Percentiles rank a stretch among this genome's conserved stretches.
Conservation (phyloP, 352 stramenopile species). For the Phytophthora crassamura region DNA sequence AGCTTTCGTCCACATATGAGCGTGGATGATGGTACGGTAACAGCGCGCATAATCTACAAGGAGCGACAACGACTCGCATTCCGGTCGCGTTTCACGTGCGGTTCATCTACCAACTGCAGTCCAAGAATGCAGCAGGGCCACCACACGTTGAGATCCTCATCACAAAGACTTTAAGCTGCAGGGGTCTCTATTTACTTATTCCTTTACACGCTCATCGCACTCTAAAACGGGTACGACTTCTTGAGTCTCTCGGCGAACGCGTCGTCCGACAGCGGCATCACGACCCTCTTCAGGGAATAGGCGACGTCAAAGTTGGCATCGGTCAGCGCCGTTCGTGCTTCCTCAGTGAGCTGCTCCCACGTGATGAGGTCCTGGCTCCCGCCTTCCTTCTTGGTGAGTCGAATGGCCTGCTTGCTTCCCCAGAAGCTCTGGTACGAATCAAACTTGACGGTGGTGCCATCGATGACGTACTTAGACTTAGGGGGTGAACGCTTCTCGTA, state of each 20-base stretch:
- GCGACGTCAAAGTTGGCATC: slow-evolving; percentile 7
- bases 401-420: slow-evolving; percentile 9
- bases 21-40: too few relatives aligned
- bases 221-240: slow-evolving; percentile 14
- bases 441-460: slow-evolving; percentile 14
- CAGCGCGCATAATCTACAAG: too few relatives aligned
- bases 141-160: too few relatives aligned
- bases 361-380: slow-evolving; percentile 22
- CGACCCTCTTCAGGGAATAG: slow-evolving; percentile 12
- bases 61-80: too few relatives aligned
- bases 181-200: too few relatives aligned
- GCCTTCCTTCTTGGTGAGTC: slow-evolving; percentile 16
- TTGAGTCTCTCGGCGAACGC: slow-evolving; percentile 2
- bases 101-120: too few relatives aligned
- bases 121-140: too few relatives aligned
- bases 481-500: background rate
- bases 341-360: slow-evolving; percentile 20
- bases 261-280: slow-evolving; percentile 12
- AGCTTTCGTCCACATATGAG: too few relatives aligned
- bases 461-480: slow-evolving; percentile 4
- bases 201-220: too few relatives aligned
- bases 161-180: too few relatives aligned
- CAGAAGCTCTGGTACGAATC: slow-evolving; percentile 12
- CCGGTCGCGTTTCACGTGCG: too few relatives aligned
- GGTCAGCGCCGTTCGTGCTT: slow-evolving; percentile 3